Base-by-base conservation (phyloP, 2,329 filamentous ascomycete species). In the Stemphylium beticola region DNA sequence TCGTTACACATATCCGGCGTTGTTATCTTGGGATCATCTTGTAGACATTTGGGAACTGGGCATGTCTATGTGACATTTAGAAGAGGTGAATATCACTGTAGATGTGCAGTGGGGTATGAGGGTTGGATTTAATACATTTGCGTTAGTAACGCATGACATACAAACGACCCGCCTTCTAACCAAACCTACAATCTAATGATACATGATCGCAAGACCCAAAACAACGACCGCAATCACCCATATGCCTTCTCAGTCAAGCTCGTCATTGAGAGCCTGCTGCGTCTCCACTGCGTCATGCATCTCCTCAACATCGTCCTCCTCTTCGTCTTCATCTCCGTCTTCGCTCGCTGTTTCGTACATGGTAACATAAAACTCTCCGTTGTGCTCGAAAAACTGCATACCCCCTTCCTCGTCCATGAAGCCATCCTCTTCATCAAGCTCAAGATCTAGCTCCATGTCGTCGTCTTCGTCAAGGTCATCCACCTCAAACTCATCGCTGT, bases 351-450 rank as follows among this genome's bases (percentile, higher is more conserved):
- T 42, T 22, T 55, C 53, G 34, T 52, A 56, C 17, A 58, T 40
- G 6, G 46, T 42, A 24, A 58, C 44, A 5, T 55, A 54, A 26
- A 60, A 22, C 22, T 58, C 43, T 3, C 54, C 60, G 7, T 60
- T 42, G 20, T 61, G 42, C 32, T 54, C 55, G 29, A 45, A 52
- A 4, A 60, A 9, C 15, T 58, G 46, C 22, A 49, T 17, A 10
- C 49, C 42, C 3, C 49, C 42, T 4, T 57, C 52, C 1, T 57
- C 55, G 9, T 55, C 52, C 4, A 45, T 45, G 9, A 54, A 53
- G 20, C 75, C 67, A 18, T 50, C 40, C 4, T 61, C 55, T 10
- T 54, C 22, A 4, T 61, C 56, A 6, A 61, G 42, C 26, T 57
- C 57, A 9, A 57, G 36, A 32, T 62, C 59, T 4, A 57, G 36